Percentiles rank a stretch among this genome's conserved stretches.
These are phyloP conservation scores for Urochloa ruziziensis DNA, from an alignment of 176 grass and related monocot species.

Conservation along the genomic window DNA sequence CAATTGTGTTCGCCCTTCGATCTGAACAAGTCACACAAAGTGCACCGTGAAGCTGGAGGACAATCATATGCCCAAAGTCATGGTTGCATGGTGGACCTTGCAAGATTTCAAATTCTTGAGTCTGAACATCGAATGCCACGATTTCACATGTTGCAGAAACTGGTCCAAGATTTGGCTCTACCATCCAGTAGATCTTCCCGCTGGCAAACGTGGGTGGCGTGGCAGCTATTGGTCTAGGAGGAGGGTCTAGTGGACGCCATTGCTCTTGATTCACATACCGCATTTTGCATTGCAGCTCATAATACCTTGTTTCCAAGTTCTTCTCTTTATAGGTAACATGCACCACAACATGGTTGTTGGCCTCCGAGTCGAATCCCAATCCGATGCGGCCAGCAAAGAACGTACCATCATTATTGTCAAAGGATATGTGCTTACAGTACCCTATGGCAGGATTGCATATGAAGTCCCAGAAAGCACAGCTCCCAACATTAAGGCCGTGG, in stretches of 20 bases:
- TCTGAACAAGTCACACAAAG: conserved; percentile 37
- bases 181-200: conserved; percentile 36
- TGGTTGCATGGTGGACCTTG: conserved; percentile 32
- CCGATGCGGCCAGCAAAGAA: conserved; percentile 19
- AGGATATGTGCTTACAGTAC: not conserved
- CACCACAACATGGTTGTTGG: conserved; percentile 16
- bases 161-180: conserved; percentile 18
- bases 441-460: conserved; percentile 16
- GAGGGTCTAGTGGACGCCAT: conserved; percentile 15
- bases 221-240: conserved; percentile 30
- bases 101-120: conserved; percentile 20
- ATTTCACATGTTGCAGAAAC: conserved; percentile 34
- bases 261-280: conserved; percentile 2
- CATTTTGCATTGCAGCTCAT: conserved; percentile 21
- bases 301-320: conserved; percentile 8
- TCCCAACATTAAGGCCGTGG: conserved; percentile 20
- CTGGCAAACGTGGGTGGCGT: not conserved
- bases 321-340: conserved; percentile 28
- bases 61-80: not conserved
- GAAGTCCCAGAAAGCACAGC: not conserved
- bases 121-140: conserved; percentile 9
- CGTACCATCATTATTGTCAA: not conserved
- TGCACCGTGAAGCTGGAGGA: conserved; percentile 23
- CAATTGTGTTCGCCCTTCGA: not conserved
- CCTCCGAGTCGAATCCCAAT: conserved; percentile 18